These are phyloP conservation scores for Psidium friedrichsthalianum DNA, from an alignment of 345 rosid species.

Conservation along the genomic window DNA sequence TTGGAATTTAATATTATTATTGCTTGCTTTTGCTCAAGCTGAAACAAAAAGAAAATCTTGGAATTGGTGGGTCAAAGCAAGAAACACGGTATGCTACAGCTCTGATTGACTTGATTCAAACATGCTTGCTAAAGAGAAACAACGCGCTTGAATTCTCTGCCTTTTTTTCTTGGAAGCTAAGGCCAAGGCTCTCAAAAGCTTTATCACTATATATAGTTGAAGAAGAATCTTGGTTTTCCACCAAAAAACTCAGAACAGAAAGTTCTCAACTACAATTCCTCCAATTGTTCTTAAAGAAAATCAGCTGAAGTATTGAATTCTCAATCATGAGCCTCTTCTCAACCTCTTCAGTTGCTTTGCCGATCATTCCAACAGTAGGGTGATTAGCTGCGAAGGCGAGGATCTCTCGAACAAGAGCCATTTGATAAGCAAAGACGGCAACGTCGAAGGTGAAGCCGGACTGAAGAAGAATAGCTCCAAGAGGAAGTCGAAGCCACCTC, in stretches of 20 bases:
- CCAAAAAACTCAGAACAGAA: neutral
- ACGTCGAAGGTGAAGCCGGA: neutral
- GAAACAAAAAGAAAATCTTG: neutral
- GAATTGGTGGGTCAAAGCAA: neutral
- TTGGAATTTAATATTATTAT: neutral
- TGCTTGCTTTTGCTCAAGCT: neutral
- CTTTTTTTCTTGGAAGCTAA: neutral
- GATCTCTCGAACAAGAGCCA: neutral
- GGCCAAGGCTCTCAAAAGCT: neutral
- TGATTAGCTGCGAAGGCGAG: neutral
- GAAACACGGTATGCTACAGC: neutral
- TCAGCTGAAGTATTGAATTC: neutral
- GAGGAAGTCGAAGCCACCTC: neutral
- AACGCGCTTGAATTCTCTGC: neutral
- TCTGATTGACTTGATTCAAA: neutral
- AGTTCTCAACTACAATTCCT: neutral
- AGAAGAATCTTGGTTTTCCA: neutral
- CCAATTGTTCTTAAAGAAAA: neutral
- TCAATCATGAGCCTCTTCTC: conserved; percentile 12
- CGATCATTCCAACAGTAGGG: neutral
- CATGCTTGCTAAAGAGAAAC: neutral
- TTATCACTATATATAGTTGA: neutral
- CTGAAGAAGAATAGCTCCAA: neutral
- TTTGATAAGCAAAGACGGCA: neutral
- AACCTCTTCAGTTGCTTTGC: neutral